Evolutionary conservation across 2,329 filamentous ascomycete species (phyloP), one percentile per base, ranked within the genome.

Genomic region (Sarocladium brachiariae): DNA sequence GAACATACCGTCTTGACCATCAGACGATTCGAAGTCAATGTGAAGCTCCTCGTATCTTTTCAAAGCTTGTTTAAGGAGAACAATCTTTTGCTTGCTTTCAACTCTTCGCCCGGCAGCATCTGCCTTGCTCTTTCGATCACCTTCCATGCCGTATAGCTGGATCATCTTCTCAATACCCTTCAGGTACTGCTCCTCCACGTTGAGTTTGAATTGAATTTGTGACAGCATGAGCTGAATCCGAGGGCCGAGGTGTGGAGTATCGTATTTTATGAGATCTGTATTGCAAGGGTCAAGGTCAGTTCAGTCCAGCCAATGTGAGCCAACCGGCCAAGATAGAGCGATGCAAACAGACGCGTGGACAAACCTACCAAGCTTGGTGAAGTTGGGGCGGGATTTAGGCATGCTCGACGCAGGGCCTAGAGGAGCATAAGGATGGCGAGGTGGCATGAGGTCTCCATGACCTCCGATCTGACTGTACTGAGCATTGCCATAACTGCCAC

Each of bases 121-220:
- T 52, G 87, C 84, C 66, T 87, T 89, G 72, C 92, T 97, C 75
- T 96, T 96, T 59, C 91, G 84, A 65, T 99, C 93, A 25, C 93
- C 92, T 67, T 97, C 93, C 79, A 97, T 93, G 65, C 93, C 85
- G 65, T 99, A 99, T 31, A 99, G 76, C 66, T 93, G 89, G 43
- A 96, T 89, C 93, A 99, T 97, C 74, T 99, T 99, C 70, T 99
- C 93, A 59, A 99, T 93, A 55, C 93, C 93, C 63, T 95, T 95
- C 58, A 97, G 90, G 70, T 99, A 99, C 70, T 99, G 93, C 66
- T 96, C 95, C 68, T 99, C 93, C 24, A 99, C 93, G 58, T 93
- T 96, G 54, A 99, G 80, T 73, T 99, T 99, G 75, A 99, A 99
- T 69, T 97, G 90, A 56, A 99, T 85, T 69, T 99, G 93, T 45